phyloP scores from a whole-genome alignment of 768 basidiomycete species.

The Kwoniella europaea region DNA sequence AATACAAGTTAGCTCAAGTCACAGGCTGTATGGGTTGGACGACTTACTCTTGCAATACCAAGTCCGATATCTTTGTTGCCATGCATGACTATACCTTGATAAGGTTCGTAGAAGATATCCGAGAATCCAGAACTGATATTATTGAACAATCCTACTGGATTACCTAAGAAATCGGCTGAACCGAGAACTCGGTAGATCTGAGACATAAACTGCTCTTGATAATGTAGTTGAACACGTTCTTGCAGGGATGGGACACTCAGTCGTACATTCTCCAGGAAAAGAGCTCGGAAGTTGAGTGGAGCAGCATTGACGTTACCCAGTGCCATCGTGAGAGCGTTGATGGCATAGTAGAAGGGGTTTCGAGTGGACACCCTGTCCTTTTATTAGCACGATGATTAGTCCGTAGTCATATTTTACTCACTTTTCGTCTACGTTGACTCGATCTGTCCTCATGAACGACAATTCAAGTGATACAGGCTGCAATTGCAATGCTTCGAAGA shows the following conservation, averaged over 20 bases:
- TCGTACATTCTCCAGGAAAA: slow-evolving; percentile 92
- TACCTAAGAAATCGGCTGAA: slow-evolving; percentile 84
- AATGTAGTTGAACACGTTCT: slow-evolving; percentile 84
- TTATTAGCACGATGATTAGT: neutral
- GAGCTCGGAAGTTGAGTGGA: slow-evolving; percentile 87
- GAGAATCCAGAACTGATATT: slow-evolving; percentile 97
- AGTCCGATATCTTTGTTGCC: slow-evolving; percentile 93
- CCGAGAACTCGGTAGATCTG: slow-evolving; percentile 96
- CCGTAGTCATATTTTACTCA: slow-evolving; percentile 58
- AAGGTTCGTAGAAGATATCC: slow-evolving; percentile 98
- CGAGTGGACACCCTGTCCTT: slow-evolving; percentile 60
- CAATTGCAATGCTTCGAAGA: slow-evolving; percentile 93
- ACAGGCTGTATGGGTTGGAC: neutral
- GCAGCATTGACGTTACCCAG: slow-evolving; percentile 97
- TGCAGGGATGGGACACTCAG: slow-evolving; percentile 81
- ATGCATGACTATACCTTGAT: slow-evolving; percentile 93
- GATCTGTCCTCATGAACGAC: slow-evolving; percentile 96
- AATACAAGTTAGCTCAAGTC: slow-evolving; percentile 24
- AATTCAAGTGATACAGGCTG: slow-evolving; percentile 90
- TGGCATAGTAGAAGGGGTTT: slow-evolving; percentile 88
- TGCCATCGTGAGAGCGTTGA: slow-evolving; percentile 95
- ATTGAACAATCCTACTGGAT: slow-evolving; percentile 92
- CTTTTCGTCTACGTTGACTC: slow-evolving; percentile 92
- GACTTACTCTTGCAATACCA: slow-evolving; percentile 83
- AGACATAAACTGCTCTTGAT: slow-evolving; percentile 87